These are phyloP conservation scores for Trichosanthes cucumerina DNA, from an alignment of 306 rosid species.

Conservation along the genomic window DNA sequence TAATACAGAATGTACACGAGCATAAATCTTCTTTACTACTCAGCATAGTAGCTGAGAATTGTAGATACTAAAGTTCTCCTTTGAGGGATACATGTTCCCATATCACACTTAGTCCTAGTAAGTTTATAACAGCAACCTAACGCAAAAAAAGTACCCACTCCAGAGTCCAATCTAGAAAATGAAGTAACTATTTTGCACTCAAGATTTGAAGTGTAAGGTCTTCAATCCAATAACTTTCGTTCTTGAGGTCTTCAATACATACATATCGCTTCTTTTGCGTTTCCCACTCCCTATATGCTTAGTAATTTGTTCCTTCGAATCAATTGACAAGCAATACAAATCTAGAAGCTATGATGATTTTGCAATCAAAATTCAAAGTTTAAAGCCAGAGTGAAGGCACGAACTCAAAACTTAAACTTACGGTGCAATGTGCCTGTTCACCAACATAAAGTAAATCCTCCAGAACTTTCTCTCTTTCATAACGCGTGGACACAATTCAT, in stretches of 20 bases:
- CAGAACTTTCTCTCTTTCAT: slow-evolving; percentile 78
- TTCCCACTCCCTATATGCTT: not conserved
- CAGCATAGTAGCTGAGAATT: not conserved
- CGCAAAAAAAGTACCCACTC: not conserved
- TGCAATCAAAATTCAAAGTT: not conserved
- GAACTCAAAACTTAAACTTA: slow-evolving; percentile 24
- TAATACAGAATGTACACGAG: not conserved
- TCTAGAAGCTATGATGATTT: not conserved
- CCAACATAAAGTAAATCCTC: slow-evolving; percentile 58
- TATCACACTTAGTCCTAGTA: not conserved
- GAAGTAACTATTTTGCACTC: not conserved
- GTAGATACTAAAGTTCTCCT: not conserved
- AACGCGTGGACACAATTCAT: slow-evolving; percentile 56
- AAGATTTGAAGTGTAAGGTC: not conserved
- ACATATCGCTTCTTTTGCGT: not conserved
- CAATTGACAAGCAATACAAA: not conserved
- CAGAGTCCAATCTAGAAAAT: not conserved
- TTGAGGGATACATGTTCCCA: not conserved
- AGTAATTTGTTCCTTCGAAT: not conserved
- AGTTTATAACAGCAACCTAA: not conserved
- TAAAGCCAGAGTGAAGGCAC: not conserved
- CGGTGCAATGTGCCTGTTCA: slow-evolving; percentile 45
- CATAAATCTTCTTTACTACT: not conserved
- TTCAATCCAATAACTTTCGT: not conserved
- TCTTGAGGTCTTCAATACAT: not conserved